A percentile compares a stretch with the other conserved stretches of the same genome.
phyloP scores from a whole-genome alignment of 208 protist species.

The Trypanosoma rangeli region DNA sequence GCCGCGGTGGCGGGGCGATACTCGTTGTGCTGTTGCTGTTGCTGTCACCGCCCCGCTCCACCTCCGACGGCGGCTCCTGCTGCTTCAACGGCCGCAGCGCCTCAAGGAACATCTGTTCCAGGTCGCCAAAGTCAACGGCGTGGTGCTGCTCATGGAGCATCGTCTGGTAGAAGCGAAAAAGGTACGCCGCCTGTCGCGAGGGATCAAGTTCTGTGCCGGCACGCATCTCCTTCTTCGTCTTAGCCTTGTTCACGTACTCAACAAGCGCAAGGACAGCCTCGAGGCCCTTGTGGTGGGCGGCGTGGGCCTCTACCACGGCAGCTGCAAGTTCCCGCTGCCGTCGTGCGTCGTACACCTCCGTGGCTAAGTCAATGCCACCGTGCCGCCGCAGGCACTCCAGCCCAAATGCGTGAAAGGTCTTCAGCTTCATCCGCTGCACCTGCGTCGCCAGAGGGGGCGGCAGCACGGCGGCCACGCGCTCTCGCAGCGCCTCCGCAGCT shows the following conservation, averaged over 20 bases:
- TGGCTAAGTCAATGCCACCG: slow-evolving; percentile 38
- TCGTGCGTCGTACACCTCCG: slow-evolving; percentile 59
- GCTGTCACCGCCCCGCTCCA: background rate
- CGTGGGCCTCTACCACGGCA: slow-evolving; percentile 59
- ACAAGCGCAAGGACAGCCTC: slow-evolving; percentile 63
- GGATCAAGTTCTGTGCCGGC: slow-evolving; percentile 45
- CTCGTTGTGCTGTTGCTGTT: slow-evolving; percentile 14
- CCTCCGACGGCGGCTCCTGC: background rate
- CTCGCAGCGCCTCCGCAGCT: slow-evolving; percentile 72
- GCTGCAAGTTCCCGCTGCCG: slow-evolving; percentile 56
- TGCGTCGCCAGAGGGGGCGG: slow-evolving; percentile 19
- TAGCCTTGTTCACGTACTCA: slow-evolving; percentile 67
- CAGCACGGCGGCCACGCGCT: slow-evolving; percentile 52
- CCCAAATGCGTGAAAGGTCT: slow-evolving; percentile 86
- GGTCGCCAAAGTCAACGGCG: slow-evolving; percentile 87
- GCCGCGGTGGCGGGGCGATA: background rate
- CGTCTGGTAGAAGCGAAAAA: slow-evolving; percentile 73
- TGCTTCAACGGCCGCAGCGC: slow-evolving; percentile 37
- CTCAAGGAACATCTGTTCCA: slow-evolving; percentile 77
- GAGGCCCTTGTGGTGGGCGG: slow-evolving; percentile 39
- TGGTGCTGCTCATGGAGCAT: slow-evolving; percentile 59
- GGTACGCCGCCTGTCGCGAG: slow-evolving; percentile 51
- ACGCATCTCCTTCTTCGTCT: slow-evolving; percentile 55
- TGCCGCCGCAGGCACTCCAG: slow-evolving; percentile 79
- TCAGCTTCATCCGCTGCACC: slow-evolving; percentile 54